Evolutionary conservation across 257 asterid species (phyloP), one percentile per base, ranked within the genome.

Genomic region (Forsythia viridissima): DNA sequence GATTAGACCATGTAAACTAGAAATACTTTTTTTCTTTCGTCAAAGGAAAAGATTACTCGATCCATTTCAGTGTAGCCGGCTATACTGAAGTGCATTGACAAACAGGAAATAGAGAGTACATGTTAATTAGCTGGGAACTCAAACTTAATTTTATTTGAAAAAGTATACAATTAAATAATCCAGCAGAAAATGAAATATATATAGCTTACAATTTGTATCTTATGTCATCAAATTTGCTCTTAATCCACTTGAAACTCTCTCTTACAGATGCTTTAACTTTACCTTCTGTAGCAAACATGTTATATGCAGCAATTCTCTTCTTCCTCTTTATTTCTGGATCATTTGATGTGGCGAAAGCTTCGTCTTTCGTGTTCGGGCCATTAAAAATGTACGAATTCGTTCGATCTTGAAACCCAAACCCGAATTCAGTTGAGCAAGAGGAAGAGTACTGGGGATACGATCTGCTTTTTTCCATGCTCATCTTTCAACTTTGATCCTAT

Each of bases 241-340:
- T 92, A 88, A 91, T 85, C 97, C 97, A 92, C 83, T 87, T 92
- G 89, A 91, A 88, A 79, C 96, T 88, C 67, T 80, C 94, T 71
- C 91, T 88, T 38, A 92, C 77, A 34, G 89, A 86, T 13, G 96
- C 82, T 82, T 92, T 92, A 63, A 92, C 81, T 85, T 89, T 92
- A 77, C 97, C 89, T 86, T 91, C 93, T 0, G 83, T 89, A 0
- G 90, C 80, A 77, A 91, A 81, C 93, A 86, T 88, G 71, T 92
- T 91, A 48, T 92, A 92, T 0, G 87, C 82, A 51, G 92, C 94
- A 68, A 92, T 86, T 81, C 97, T 89, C 83, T 89, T 92, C 92
- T 89, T 92, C 91, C 97, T 91, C 87, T 91, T 91, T 80, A 76
- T 73, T 41, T 92, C 93, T 5, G 94, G 90, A 77, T 89, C 94